Base-by-base conservation (phyloP, 108 stramenopile genomes). In the Nitzschia palea region DNA sequence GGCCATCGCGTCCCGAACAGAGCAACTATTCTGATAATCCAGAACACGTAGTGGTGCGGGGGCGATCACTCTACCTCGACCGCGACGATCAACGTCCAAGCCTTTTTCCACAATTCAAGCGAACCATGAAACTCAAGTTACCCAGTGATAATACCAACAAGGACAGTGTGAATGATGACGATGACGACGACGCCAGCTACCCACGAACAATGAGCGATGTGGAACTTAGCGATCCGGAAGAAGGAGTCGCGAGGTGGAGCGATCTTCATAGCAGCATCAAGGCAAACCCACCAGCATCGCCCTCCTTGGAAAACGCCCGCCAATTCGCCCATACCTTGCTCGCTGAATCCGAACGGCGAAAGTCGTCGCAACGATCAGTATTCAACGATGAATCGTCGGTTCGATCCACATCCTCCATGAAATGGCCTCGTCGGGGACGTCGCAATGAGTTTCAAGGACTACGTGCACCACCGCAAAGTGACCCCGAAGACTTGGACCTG, bases 271-370 rank as follows among this genome's bases (percentile, higher is more conserved):
- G n/a, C n/a, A n/a, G n/a, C n/a, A n/a, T n/a, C n/a, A n/a, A n/a
- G n/a, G n/a, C n/a, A n/a, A n/a, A n/a, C n/a, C n/a, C n/a, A n/a
- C n/a, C n/a, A n/a, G n/a, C n/a, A n/a, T n/a, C n/a, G n/a, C n/a
- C n/a, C n/a, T n/a, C n/a, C n/a, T n/a, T n/a, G 29, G 62, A 71
- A 43, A 36, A 73, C 4, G 70, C 80, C 20, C 65, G 74, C 17
- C 42, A 71, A 40, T 68, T 77, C 60, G 80, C 80, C 26, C 62
- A 66, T 0, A 48, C 75, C 23, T 55, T 81, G 44, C 50, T 81
- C 10, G 33, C 53, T 29, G 74, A 70, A 29, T 45, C 67, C 31
- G 67, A 76, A 30, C 50, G 45, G 23, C 67, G 67, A 30, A n/a
- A 26, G 14, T 48, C 47, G 18, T 42, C 40, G 14, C 10, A 55